Percentiles rank a stretch among this genome's conserved stretches.
phyloP scores from a whole-genome alignment of 2,329 filamentous ascomycete species.

The Parafenestella ontariensis region DNA sequence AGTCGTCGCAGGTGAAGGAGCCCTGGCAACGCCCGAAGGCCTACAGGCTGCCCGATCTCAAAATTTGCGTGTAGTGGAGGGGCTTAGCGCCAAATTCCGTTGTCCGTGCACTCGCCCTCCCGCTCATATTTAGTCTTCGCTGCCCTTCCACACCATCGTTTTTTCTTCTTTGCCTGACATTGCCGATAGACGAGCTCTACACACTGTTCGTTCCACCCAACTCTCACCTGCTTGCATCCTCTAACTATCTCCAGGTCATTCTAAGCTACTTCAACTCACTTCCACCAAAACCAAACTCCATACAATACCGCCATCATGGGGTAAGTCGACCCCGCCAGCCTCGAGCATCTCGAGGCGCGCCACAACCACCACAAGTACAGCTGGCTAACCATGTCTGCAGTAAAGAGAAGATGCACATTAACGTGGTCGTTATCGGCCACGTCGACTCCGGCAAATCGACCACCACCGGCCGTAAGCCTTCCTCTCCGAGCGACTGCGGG shows the following conservation, averaged over 20 bases:
- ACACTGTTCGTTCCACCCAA: conserved; percentile 5
- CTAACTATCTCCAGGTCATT: conserved; percentile 15
- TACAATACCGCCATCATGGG: conserved; percentile 64
- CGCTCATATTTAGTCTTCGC: conserved; percentile 16
- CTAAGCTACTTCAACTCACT: conserved; percentile 44
- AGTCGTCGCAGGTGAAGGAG: conserved; percentile 17
- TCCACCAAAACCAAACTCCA: conserved; percentile 35
- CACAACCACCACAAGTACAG: conserved; percentile 10
- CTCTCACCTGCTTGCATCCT: background rate
- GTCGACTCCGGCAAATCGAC: conserved; percentile 99
- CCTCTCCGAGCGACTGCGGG: conserved; percentile 38
- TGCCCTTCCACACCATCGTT: conserved; percentile 10
- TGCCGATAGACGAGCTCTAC: conserved; percentile 16
- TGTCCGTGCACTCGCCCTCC: conserved; percentile 8
- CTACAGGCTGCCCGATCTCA: background rate
- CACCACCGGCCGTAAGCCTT: conserved; percentile 78
- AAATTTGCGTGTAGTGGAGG: conserved; percentile 14
- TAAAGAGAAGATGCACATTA: conserved; percentile 95
- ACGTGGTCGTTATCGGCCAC: conserved; percentile 98
- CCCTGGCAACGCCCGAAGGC: background rate
- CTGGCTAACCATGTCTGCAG: conserved; percentile 58
- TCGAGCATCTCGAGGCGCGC: conserved; percentile 17
- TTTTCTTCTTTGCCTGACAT: conserved; percentile 19
- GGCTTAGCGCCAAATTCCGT: conserved; percentile 18
- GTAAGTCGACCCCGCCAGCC: conserved; percentile 55